Conservation (phyloP, 371 early-diverging fungal species). For the Blakeslea trispora region DNA sequence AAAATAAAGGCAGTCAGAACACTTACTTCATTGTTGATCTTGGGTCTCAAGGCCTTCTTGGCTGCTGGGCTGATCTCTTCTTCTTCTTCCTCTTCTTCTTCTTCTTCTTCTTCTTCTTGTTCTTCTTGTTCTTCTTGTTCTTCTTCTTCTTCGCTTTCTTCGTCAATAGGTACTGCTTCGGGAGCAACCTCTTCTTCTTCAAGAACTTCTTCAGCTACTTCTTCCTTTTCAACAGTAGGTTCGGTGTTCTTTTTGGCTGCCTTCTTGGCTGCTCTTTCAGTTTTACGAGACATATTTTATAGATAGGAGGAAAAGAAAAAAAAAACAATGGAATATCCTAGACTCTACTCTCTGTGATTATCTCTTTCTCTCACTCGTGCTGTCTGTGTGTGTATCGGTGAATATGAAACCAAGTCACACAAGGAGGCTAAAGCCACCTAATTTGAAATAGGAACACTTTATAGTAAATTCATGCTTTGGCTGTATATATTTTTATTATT, state of each 20-base stretch:
- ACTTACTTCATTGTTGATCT: constrained; percentile 38
- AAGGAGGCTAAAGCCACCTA: too few species aligned
- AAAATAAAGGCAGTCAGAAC: not conserved
- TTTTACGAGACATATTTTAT: constrained; percentile 24
- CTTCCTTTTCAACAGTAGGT: constrained; percentile 15
- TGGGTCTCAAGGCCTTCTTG: constrained; percentile 30
- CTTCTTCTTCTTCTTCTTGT: constrained; percentile 21
- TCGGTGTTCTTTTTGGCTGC: constrained; percentile 13
- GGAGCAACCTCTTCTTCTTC: constrained; percentile 13
- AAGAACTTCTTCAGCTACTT: constrained; percentile 1
- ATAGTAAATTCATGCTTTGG: too few species aligned
- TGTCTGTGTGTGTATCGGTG: too few species aligned
- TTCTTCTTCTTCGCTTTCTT: constrained; percentile 11
- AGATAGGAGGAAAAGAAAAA: constrained; percentile 2
- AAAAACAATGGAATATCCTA: constrained; percentile 3
- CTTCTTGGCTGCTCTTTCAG: constrained; percentile 29
- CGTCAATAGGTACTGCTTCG: constrained; percentile 16
- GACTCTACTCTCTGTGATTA: too few species aligned
- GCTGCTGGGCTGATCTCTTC: constrained; percentile 6
- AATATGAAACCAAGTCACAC: too few species aligned
- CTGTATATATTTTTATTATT: too few species aligned
- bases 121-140: constrained; percentile 16
- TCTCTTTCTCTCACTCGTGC: too few species aligned
- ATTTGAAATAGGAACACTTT: too few species aligned
- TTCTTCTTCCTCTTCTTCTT: constrained; percentile 18